A percentile compares a stretch with the other conserved stretches of the same genome.
These are phyloP conservation scores for Lathyrus oleraceus DNA, from an alignment of 306 rosid species.

Conservation along the genomic window DNA sequence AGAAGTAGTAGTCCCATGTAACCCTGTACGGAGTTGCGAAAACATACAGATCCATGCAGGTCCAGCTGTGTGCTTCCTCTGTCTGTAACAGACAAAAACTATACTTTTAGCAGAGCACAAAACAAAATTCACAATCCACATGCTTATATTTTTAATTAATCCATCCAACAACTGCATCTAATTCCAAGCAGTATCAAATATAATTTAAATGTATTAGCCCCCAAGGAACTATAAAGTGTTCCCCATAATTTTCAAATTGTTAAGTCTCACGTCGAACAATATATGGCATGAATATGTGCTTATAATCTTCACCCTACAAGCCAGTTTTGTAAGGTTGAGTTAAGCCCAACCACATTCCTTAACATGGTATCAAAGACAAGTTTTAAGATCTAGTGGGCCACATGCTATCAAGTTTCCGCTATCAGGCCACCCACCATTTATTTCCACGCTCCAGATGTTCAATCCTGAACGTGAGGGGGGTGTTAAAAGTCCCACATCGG, in stretches of 20 bases:
- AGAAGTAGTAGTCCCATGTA: conserved; percentile 96
- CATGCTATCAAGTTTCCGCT: too few species aligned
- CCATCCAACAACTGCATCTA: conserved; percentile 4
- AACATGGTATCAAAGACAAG: too few species aligned
- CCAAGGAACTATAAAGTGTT: neutral
- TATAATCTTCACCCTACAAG: too few species aligned
- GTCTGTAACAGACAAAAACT: conserved; percentile 51
- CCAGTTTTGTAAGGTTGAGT: too few species aligned
- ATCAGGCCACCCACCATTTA: too few species aligned
- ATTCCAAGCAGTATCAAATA: conserved; percentile 5
- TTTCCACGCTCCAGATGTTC: too few species aligned
- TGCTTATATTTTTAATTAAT: conserved; percentile 4
- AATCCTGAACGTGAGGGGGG: too few species aligned
- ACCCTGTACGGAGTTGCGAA: conserved; percentile 93
- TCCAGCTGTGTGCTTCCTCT: conserved; percentile 93
- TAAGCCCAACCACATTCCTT: too few species aligned
- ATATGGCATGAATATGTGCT: too few species aligned
- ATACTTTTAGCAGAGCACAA: conserved; percentile 17
- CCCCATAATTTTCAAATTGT: neutral
- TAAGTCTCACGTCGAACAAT: too few species aligned
- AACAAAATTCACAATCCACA: conserved; percentile 3
- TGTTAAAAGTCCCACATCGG: too few species aligned
- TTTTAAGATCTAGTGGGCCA: too few species aligned
- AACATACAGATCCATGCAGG: conserved; percentile 97
- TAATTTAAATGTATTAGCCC: neutral